Evolutionary conservation across 495 filamentous ascomycete genomes (phyloP).

Genomic region (Patellaria atrata): DNA sequence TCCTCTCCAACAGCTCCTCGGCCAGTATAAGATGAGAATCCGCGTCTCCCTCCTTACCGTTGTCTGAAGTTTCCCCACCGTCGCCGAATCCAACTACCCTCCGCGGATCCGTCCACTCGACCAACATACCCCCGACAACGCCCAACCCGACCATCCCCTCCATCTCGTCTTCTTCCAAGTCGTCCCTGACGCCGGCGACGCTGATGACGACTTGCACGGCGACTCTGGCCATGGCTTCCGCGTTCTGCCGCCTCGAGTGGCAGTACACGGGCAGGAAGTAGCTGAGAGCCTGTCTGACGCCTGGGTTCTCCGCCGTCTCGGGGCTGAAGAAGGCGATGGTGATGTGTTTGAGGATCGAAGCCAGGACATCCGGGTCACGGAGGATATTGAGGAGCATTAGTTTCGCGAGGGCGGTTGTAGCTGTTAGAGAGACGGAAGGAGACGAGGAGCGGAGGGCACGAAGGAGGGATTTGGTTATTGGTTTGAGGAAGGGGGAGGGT

Average conservation of each 20-base stretch:
- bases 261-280: conserved; percentile 97
- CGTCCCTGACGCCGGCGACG: conserved; percentile 37
- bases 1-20: conserved; percentile 42
- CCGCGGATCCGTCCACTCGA: conserved; percentile 93
- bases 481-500: conserved; percentile 33
- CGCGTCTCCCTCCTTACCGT: conserved; percentile 39
- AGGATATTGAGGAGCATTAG: conserved; percentile 60
- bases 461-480: conserved; percentile 62
- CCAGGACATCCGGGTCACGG: conserved; percentile 27
- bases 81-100: conserved; percentile 61
- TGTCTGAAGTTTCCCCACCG: conserved; percentile 26
- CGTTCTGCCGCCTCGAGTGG: conserved; percentile 66
- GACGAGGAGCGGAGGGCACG: conserved; percentile 57
- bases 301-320: conserved; percentile 63
- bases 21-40: conserved; percentile 59
- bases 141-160: conserved; percentile 59
- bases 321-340: conserved; percentile 86
- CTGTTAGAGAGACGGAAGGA: conserved; percentile 45
- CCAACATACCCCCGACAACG: conserved; percentile 62
- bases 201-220: conserved; percentile 54
- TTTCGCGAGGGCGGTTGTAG: conserved; percentile 69
- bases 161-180: conserved; percentile 34
- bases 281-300: conserved; percentile 74
- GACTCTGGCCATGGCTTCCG: conserved; percentile 58
- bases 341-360: conserved; percentile 67